Evolutionary conservation across 1,284 basidiomycete genomes (phyloP).

Genomic region (Chalciporus sp.): DNA sequence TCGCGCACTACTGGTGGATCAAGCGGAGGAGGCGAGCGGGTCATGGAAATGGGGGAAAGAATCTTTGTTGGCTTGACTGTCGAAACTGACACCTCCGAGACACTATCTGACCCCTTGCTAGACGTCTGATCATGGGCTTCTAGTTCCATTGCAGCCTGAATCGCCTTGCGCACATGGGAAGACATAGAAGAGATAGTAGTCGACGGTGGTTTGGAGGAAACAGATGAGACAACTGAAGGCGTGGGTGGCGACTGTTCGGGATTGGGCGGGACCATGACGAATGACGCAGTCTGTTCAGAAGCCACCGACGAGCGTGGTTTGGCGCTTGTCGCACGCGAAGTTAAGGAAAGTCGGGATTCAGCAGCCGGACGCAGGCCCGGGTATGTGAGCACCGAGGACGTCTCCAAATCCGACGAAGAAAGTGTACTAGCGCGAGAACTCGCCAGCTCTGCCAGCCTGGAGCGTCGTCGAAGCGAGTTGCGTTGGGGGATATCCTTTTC

Average conservation of each 20-base stretch:
- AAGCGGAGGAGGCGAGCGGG: constrained; percentile 7
- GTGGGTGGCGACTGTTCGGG: constrained; percentile 15
- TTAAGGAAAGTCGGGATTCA: constrained; percentile 50
- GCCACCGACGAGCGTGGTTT: constrained; percentile 17
- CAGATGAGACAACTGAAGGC: constrained; percentile 23
- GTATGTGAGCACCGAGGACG: constrained; percentile 66
- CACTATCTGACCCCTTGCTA: constrained; percentile 12
- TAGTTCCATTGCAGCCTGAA: constrained; percentile 52
- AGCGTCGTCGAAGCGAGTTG: constrained; percentile 42
- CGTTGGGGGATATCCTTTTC: constrained; percentile 24
- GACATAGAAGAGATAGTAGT: constrained; percentile 51
- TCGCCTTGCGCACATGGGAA: constrained; percentile 60
- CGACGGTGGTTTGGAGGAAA: constrained; percentile 28
- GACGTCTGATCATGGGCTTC: constrained; percentile 38
- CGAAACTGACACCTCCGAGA: constrained; percentile 27
- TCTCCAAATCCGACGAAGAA: constrained; percentile 41
- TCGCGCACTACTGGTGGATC: constrained; percentile 11
- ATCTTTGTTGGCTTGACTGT: constrained; percentile 21
- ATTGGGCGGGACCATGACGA: constrained; percentile 13
- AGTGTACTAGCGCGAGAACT: constrained; percentile 55
- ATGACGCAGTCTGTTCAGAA: constrained; percentile 18
- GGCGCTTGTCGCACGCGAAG: constrained; percentile 22
- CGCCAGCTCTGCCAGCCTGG: constrained; percentile 64
- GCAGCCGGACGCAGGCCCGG: constrained; percentile 64
- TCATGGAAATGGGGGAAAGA: neutral